Conservation (phyloP, 805 yeast genomes). For the Scheffersomyces amazonensis region DNA sequence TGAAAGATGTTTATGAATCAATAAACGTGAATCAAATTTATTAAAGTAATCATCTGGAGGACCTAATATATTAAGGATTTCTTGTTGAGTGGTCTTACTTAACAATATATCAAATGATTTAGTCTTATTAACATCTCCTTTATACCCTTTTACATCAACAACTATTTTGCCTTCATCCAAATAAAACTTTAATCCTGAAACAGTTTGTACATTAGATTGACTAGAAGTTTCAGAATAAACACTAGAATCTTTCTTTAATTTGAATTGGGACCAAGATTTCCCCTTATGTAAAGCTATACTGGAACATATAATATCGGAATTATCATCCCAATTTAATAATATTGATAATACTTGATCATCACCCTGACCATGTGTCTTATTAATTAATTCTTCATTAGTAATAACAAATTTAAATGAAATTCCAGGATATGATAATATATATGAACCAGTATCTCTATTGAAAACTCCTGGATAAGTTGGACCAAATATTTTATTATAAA, state of each 20-base stretch:
- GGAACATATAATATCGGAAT: conserved; percentile 32
- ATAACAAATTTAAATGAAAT: conserved; percentile 47
- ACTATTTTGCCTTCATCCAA: conserved; percentile 18
- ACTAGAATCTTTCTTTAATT: not conserved
- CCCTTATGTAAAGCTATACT: conserved; percentile 41
- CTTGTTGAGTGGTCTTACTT: conserved; percentile 49
- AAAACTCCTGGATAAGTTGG: conserved; percentile 58
- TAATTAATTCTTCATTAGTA: conserved; percentile 14
- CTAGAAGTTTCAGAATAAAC: not conserved
- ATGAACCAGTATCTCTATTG: conserved; percentile 21
- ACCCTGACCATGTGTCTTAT: conserved; percentile 6
- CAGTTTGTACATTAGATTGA: not conserved
- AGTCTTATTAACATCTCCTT: not conserved
- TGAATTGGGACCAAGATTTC: conserved; percentile 20
- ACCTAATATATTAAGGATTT: conserved; percentile 45
- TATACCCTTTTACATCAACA: conserved; percentile 13
- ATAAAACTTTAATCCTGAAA: conserved; percentile 13
- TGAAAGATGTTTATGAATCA: conserved; percentile 34
- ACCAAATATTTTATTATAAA: conserved; percentile 58
- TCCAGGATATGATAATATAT: conserved; percentile 55
- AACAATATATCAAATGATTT: conserved; percentile 10
- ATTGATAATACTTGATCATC: conserved; percentile 23
- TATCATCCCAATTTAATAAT: conserved; percentile 29
- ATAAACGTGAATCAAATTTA: conserved; percentile 42
- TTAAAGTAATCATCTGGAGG: conserved; percentile 55